phyloP scores from a whole-genome alignment of 2,329 filamentous ascomycete genomes.

The Ilyonectria destructans region DNA sequence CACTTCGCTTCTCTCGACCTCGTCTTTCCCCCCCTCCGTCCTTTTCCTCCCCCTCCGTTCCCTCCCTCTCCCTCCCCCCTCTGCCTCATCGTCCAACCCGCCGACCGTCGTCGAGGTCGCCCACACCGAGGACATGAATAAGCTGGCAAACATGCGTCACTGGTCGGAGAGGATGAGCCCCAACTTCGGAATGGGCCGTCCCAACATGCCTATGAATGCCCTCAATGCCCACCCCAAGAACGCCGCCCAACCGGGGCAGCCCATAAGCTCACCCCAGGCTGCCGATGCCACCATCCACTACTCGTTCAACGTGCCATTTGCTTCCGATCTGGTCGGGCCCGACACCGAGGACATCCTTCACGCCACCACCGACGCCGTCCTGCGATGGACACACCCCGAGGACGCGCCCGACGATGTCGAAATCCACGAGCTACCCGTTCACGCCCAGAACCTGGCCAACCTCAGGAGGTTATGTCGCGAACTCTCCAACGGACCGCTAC shows the following conservation, averaged over 20 bases:
- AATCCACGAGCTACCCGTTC: slow-evolving; percentile 92
- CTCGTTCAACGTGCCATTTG: slow-evolving; percentile 97
- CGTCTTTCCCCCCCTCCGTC: slow-evolving; percentile 38
- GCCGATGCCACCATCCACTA: slow-evolving; percentile 88
- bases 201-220: slow-evolving; percentile 70
- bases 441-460: slow-evolving; percentile 87
- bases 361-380: slow-evolving; percentile 88
- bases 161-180: slow-evolving; percentile 81
- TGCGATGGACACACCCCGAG: slow-evolving; percentile 94
- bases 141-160: slow-evolving; percentile 81
- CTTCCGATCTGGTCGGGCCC: slow-evolving; percentile 91
- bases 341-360: slow-evolving; percentile 96
- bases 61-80: slow-evolving; percentile 34
- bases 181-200: slow-evolving; percentile 77
- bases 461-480: slow-evolving; percentile 86
- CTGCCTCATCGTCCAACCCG: slow-evolving; percentile 47
- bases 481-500: slow-evolving; percentile 79
- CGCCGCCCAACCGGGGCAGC: slow-evolving; percentile 66
- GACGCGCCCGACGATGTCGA: slow-evolving; percentile 88
- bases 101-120: slow-evolving; percentile 46
- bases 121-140: slow-evolving; percentile 70
- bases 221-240: slow-evolving; percentile 74
- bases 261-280: slow-evolving; percentile 78
- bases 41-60: slow-evolving; percentile 32
- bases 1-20: slow-evolving; percentile 42